A percentile compares a stretch with the other conserved stretches of the same genome.
phyloP scores from a whole-genome alignment of 441 rosid genomes.

The Isatis lusitanica region DNA sequence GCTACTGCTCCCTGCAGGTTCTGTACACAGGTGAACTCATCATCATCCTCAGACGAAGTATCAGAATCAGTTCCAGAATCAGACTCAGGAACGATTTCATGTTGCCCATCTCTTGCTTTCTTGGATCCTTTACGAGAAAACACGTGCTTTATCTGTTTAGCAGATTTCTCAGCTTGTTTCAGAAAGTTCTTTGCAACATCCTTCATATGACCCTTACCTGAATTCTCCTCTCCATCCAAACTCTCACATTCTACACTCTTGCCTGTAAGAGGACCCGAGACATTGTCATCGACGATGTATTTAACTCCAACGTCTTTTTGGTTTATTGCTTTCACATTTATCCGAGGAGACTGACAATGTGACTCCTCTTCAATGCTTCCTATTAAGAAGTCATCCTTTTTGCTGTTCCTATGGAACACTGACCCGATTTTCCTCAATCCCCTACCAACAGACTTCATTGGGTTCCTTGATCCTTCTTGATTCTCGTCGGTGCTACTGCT shows the following conservation, averaged over 20 bases:
- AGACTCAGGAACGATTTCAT: conserved; percentile 37
- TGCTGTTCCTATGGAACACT: conserved; percentile 52
- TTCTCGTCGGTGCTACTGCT: conserved; percentile 57
- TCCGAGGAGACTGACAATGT: conserved; percentile 48
- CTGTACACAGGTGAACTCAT: conserved; percentile 29
- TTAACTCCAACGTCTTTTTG: conserved; percentile 48
- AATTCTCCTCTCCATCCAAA: conserved; percentile 47
- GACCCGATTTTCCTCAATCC: conserved; percentile 57
- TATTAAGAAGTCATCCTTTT: conserved; percentile 40
- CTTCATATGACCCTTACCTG: conserved; percentile 48
- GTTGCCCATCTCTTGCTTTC: conserved; percentile 20
- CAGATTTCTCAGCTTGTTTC: conserved; percentile 68
- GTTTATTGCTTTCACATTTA: conserved; percentile 54
- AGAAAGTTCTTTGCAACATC: conserved; percentile 57
- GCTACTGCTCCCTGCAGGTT: conserved; percentile 11
- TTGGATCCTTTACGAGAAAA: conserved; percentile 65
- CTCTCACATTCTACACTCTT: conserved; percentile 33
- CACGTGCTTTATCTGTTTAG: conserved; percentile 52
- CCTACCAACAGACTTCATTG: conserved; percentile 34
- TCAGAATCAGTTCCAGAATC: conserved; percentile 51
- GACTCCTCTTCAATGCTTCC: conserved; percentile 43
- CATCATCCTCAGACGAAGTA: conserved; percentile 24
- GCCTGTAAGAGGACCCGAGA: conserved; percentile 32
- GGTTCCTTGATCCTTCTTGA: conserved; percentile 40
- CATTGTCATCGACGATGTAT: conserved; percentile 46